A percentile compares a stretch with the other conserved stretches of the same genome.
These are phyloP conservation scores for Auxenochlorella pyrenoidosa DNA, from an alignment of 139 green algal species.

Conservation along the genomic window DNA sequence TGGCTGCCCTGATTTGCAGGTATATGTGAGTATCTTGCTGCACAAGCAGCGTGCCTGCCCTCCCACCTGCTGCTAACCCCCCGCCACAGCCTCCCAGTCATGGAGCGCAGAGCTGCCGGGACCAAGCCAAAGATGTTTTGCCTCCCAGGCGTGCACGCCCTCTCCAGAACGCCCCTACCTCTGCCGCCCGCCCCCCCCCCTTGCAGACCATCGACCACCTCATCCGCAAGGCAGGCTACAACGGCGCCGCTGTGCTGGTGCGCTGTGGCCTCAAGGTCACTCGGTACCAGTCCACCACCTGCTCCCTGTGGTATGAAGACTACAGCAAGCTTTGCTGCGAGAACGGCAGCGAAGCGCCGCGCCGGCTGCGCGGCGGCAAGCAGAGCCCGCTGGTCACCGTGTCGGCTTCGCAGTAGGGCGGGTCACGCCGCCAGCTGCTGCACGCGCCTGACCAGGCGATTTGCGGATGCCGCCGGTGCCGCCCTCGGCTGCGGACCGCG, in stretches of 20 bases:
- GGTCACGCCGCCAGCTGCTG: no score
- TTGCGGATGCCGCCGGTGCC: no score
- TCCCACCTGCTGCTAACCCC: background rate
- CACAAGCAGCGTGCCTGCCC: background rate
- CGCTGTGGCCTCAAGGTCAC: constrained; percentile 48
- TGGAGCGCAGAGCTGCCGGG: no score
- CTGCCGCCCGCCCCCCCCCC: background rate
- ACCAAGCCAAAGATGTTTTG: background rate
- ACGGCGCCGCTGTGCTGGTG: background rate
- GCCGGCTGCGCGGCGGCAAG: no score
- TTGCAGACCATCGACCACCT: constrained; percentile 70
- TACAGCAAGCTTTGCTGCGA: constrained; percentile 7
- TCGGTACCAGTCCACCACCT: constrained; percentile 60
- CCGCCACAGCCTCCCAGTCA: no score
- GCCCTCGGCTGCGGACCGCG: no score
- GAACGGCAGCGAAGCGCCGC: no score
- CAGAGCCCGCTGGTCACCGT: no score
- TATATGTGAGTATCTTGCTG: background rate
- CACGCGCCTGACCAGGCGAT: no score
- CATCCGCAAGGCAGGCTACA: constrained; percentile 61
- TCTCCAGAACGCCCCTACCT: background rate
- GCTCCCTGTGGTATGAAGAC: constrained; percentile 45
- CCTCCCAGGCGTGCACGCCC: background rate
- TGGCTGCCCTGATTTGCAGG: background rate
- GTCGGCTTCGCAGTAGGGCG: no score